Conservation (phyloP, 225 moss, liverwort and hornwort species). For the Marchantia paleacea region DNA sequence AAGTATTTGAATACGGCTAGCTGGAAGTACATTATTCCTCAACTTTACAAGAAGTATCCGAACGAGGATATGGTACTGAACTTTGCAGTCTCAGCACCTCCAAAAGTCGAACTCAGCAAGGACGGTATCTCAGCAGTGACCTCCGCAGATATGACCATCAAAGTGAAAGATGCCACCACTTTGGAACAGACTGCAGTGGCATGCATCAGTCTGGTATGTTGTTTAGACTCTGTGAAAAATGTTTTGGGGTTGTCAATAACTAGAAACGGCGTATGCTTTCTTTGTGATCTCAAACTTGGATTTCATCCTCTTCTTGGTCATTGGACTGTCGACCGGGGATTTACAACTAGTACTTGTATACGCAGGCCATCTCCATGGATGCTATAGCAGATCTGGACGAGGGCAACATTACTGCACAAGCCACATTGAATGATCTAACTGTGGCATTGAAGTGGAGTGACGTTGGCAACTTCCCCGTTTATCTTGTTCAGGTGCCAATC, state of each 20-base stretch:
- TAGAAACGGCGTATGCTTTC: neutral
- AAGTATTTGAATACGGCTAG: slow-evolving; percentile 83
- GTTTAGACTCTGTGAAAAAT: neutral
- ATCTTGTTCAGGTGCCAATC: slow-evolving; percentile 70
- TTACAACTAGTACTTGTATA: neutral
- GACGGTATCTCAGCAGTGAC: slow-evolving; percentile 63
- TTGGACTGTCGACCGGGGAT: too few relatives aligned
- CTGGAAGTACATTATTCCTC: slow-evolving; percentile 89
- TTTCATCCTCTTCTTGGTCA: neutral
- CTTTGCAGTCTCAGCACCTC: slow-evolving; percentile 71
- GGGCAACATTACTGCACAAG: slow-evolving; percentile 78
- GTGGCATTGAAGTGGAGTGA: slow-evolving; percentile 86
- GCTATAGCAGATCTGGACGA: slow-evolving; percentile 58
- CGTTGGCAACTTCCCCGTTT: slow-evolving; percentile 77
- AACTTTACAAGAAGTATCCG: slow-evolving; percentile 89
- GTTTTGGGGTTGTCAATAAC: neutral
- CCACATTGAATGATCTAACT: slow-evolving; percentile 60
- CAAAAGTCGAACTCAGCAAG: slow-evolving; percentile 51
- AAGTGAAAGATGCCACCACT: slow-evolving; percentile 52
- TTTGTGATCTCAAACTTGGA: neutral
- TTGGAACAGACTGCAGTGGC: slow-evolving; percentile 55
- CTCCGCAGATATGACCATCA: slow-evolving; percentile 70
- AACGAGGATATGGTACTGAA: slow-evolving; percentile 74
- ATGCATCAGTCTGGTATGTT: slow-evolving; percentile 78
- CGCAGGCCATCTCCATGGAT: slow-evolving; percentile 82